A percentile compares a stretch with the other conserved stretches of the same genome.
These are phyloP conservation scores for Crithidia bombi DNA, from an alignment of 208 protist genomes.

Conservation along the genomic window DNA sequence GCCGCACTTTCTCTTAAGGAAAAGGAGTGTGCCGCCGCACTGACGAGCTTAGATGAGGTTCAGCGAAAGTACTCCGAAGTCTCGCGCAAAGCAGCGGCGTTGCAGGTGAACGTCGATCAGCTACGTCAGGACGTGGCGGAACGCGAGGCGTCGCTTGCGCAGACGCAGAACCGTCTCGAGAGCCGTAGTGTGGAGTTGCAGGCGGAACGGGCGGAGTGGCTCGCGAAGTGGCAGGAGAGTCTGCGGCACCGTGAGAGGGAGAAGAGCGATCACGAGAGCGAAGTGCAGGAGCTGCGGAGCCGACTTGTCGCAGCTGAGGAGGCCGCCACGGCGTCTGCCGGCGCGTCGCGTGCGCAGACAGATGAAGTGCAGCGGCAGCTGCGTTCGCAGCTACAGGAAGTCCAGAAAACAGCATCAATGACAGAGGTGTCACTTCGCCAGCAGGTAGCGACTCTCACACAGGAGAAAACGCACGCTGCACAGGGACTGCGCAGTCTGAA, in stretches of 20 bases:
- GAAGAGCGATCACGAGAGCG: constrained; percentile 11
- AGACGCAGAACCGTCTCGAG: constrained; percentile 24
- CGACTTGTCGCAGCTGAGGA: constrained; percentile 15
- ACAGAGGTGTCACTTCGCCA: constrained; percentile 24
- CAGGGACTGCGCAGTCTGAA: constrained; percentile 17
- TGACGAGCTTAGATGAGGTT: not conserved
- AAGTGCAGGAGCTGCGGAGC: constrained; percentile 5
- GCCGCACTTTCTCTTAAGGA: not conserved
- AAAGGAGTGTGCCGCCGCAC: not conserved
- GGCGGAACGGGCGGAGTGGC: constrained; percentile 35
- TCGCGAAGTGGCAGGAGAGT: constrained; percentile 31
- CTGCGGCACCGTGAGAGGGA: constrained; percentile 29
- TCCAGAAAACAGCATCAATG: constrained; percentile 1
- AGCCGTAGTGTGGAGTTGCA: constrained; percentile 25
- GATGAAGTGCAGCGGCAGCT: constrained; percentile 26
- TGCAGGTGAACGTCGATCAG: not conserved
- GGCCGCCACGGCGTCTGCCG: not conserved
- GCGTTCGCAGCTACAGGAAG: constrained; percentile 25
- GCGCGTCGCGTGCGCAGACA: not conserved
- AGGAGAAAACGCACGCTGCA: constrained; percentile 12
- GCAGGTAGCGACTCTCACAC: constrained; percentile 14
- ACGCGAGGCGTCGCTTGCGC: constrained; percentile 10
- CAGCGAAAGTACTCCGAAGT: not conserved
- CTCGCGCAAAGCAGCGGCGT: not conserved
- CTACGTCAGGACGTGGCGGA: constrained; percentile 10